These are phyloP conservation scores for Botrytis fragariae DNA, from an alignment of 2,329 filamentous ascomycete genomes.

Conservation along the genomic window DNA sequence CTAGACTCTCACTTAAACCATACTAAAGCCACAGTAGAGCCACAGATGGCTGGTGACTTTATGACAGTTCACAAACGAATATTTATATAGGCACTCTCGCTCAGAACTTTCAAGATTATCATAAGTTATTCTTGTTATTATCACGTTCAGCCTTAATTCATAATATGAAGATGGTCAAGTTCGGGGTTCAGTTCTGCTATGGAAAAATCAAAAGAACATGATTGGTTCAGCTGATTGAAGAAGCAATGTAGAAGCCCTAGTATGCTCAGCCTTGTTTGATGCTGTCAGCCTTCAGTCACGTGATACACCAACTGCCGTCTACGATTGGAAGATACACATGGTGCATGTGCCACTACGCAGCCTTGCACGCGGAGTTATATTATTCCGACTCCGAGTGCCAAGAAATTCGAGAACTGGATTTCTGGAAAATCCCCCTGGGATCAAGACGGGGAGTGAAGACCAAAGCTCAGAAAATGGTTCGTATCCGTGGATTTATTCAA, in stretches of 20 bases:
- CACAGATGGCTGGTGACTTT: background rate
- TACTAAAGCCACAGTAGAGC: background rate
- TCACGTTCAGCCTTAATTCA: too few species aligned
- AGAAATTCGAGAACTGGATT: background rate
- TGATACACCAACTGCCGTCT: rapidly evolving
- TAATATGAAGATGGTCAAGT: too few species aligned
- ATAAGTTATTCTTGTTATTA: too few species aligned
- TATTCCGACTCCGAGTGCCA: background rate
- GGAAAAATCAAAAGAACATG: too few species aligned
- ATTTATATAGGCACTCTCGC: too few species aligned
- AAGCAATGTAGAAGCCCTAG: background rate
- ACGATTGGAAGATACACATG: background rate
- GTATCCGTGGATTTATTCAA: background rate
- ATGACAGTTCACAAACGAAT: too few species aligned
- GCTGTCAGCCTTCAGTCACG: background rate
- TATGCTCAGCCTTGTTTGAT: background rate
- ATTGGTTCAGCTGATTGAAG: too few species aligned
- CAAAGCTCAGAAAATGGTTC: background rate
- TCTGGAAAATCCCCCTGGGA: background rate
- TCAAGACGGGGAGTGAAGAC: background rate
- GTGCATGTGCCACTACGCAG: background rate
- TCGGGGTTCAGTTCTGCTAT: too few species aligned
- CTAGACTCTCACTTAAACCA: background rate
- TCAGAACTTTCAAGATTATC: too few species aligned
- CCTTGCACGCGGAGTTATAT: background rate